Evolutionary conservation across 108 stramenopile genomes (phyloP).

Genomic region (Skeletonema marinoi): DNA sequence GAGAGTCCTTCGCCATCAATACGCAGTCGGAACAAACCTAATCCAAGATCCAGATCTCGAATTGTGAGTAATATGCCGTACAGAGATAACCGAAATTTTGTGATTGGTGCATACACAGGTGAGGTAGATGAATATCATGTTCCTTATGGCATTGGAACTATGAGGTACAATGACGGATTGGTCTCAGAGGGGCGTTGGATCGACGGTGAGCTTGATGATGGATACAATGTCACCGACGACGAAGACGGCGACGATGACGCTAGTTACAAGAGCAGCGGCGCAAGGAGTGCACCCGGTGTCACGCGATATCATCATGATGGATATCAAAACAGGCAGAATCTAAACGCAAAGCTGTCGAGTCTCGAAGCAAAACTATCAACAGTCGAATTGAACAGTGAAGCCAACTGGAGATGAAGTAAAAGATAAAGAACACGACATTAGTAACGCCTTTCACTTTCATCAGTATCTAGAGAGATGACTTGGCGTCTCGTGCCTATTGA

Average conservation of each 20-base stretch:
- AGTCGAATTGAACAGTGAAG: neutral
- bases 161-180: slow-evolving; percentile 30
- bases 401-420: neutral
- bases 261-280: neutral
- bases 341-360: neutral
- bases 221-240: slow-evolving; percentile 5
- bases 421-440: no score
- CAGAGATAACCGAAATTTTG: neutral
- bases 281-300: neutral
- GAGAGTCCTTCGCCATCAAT: neutral
- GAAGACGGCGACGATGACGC: slow-evolving; percentile 1
- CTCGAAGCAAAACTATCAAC: neutral
- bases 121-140: slow-evolving; percentile 34
- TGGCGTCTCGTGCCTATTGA: no score
- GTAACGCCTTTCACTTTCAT: no score
- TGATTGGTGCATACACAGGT: slow-evolving; percentile 32
- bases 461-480: no score
- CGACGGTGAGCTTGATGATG: slow-evolving; percentile 30
- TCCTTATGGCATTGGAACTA: slow-evolving; percentile 36
- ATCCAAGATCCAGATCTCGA: neutral
- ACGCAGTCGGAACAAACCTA: neutral
- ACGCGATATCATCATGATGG: neutral
- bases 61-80: neutral
- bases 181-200: slow-evolving; percentile 37
- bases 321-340: neutral